Percentiles rank a stretch among this genome's conserved stretches.
Evolutionary conservation across 2,329 filamentous ascomycete species (phyloP).

Genomic region (Alternaria sp.): DNA sequence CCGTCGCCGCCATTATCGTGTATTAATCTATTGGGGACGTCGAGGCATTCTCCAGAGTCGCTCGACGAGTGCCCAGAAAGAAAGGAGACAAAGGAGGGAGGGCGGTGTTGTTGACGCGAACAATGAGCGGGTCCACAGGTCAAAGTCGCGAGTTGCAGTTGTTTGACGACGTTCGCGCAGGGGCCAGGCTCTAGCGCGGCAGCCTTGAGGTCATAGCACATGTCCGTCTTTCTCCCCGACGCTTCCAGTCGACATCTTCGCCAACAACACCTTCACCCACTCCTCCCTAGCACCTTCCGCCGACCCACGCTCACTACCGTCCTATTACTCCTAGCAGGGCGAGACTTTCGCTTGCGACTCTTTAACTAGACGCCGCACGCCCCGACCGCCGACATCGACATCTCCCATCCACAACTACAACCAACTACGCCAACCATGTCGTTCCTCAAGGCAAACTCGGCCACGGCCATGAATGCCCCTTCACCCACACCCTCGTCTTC

Average conservation of each 20-base stretch:
- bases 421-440: constrained; percentile 39
- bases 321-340: background rate
- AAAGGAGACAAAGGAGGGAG: constrained; percentile 38
- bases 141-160: constrained; percentile 33
- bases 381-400: background rate
- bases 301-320: constrained; percentile 11
- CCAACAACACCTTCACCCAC: constrained; percentile 2
- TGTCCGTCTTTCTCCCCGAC: constrained; percentile 13
- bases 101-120: constrained; percentile 23
- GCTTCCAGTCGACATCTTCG: background rate
- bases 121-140: constrained; percentile 23
- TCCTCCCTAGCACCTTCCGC: background rate
- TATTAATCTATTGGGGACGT: constrained; percentile 15
- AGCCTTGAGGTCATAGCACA: constrained; percentile 27
- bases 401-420: background rate
- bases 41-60: constrained; percentile 34
- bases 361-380: constrained; percentile 47
- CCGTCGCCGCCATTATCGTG: constrained; percentile 65
- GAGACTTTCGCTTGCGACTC: constrained; percentile 30
- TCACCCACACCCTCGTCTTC: constrained; percentile 66
- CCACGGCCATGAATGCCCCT: constrained; percentile 60
- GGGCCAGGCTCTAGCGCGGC: constrained; percentile 22
- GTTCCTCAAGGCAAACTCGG: constrained; percentile 43
- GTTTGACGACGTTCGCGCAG: constrained; percentile 29
- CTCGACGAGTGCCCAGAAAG: constrained; percentile 9